Conservation (phyloP, 2,329 filamentous ascomycete species). For the Trichoderma breve region DNA sequence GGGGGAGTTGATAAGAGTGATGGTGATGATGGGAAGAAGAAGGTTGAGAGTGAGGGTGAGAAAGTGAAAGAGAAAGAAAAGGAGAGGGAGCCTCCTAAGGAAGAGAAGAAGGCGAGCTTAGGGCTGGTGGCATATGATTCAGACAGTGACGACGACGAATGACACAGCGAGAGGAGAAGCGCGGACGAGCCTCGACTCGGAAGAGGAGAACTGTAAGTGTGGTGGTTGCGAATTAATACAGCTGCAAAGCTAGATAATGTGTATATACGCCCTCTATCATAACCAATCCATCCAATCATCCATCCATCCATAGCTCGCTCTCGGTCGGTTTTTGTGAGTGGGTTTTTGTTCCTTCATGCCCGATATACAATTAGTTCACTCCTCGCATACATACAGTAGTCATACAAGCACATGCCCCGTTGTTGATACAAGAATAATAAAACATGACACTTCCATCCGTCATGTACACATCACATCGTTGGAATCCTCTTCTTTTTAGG, state of each 20-base stretch:
- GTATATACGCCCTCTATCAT: slow-evolving; percentile 18
- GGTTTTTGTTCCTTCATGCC: not conserved
- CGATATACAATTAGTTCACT: not conserved
- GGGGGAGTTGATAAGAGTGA: not conserved
- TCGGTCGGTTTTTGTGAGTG: not conserved
- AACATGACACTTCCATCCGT: not conserved
- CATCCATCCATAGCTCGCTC: not conserved
- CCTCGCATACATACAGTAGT: not conserved
- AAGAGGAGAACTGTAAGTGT: slow-evolving; percentile 7
- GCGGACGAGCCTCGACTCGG: not conserved
- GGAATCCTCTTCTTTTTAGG: not conserved
- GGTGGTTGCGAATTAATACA: slow-evolving; percentile 10
- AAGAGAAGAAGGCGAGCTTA: slow-evolving; percentile 29
- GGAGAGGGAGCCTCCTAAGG: slow-evolving; percentile 3
- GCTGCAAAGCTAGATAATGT: slow-evolving; percentile 19
- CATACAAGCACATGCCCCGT: not conserved
- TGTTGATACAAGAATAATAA: not conserved
- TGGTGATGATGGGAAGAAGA: not conserved
- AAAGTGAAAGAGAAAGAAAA: slow-evolving; percentile 25
- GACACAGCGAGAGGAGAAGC: not conserved
- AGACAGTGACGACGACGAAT: slow-evolving; percentile 48
- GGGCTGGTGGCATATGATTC: slow-evolving; percentile 57
- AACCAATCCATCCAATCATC: not conserved
- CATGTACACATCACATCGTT: not conserved
- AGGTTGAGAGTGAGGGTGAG: not conserved